Percentiles rank a stretch among this genome's conserved stretches.
phyloP scores from a whole-genome alignment of 139 green algal species.

The Coelastrella sp. region DNA sequence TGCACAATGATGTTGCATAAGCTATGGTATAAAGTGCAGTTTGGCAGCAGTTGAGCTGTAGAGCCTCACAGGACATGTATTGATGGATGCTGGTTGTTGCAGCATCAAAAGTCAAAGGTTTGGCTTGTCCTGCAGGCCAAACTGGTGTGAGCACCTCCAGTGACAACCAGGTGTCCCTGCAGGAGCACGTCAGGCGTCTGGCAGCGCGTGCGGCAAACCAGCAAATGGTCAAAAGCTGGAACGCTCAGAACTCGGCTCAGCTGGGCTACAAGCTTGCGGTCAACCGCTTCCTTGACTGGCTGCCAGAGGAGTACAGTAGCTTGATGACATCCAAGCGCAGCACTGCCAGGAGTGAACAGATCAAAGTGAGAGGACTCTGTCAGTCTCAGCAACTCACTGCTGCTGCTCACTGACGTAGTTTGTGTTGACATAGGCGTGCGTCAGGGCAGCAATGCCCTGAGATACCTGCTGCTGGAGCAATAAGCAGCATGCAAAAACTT shows the following conservation, averaged over 20 bases:
- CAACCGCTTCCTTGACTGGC: conserved; percentile 45
- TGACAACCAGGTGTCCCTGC: not conserved
- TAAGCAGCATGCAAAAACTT: not conserved
- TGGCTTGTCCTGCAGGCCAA: not conserved
- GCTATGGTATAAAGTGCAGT: not conserved
- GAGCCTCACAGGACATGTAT: too few relatives aligned
- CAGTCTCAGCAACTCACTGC: too few relatives aligned
- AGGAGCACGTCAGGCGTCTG: conserved; percentile 31
- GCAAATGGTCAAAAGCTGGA: conserved; percentile 38
- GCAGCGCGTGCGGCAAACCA: conserved; percentile 4
- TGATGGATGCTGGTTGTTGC: not conserved
- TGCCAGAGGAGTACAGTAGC: conserved; percentile 41
- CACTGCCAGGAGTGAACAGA: conserved; percentile 20
- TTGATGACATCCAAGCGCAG: conserved; percentile 31
- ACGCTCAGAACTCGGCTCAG: not conserved
- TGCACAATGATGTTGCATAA: too few relatives aligned
- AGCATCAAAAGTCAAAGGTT: not conserved
- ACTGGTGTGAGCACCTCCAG: not conserved
- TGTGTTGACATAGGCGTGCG: too few relatives aligned
- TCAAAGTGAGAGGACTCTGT: conserved; percentile 2
- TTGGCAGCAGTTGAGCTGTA: not conserved
- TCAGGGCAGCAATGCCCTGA: too few relatives aligned
- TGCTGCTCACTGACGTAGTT: too few relatives aligned
- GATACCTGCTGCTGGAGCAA: too few relatives aligned
- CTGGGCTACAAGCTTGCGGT: conserved; percentile 47